Evolutionary conservation across 495 filamentous ascomycete genomes (phyloP), one percentile per base, ranked within the genome.

Genomic region (Hypoxylon subgilvum): DNA sequence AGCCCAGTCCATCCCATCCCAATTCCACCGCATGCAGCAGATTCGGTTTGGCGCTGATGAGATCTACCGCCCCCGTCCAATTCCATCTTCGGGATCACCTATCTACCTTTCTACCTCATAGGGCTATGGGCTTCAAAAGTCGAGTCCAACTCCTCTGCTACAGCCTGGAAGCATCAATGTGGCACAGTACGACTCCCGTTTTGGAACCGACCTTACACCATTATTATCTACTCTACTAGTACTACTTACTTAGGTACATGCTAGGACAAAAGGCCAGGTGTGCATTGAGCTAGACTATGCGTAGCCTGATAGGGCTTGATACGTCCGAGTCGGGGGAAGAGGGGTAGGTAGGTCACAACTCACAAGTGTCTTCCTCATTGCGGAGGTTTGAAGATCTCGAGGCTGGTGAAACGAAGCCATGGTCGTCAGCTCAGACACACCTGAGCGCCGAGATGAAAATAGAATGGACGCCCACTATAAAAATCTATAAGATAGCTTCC

Each of bases 331-430:
- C 14, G 30, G 36, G 36, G 53, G 44, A 4, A 21, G n/a, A n/a
- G n/a, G n/a, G n/a, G n/a, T n/a, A n/a, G n/a, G n/a, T n/a, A n/a
- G n/a, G n/a, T n/a, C n/a, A n/a, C n/a, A n/a, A n/a, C n/a, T n/a
- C n/a, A n/a, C n/a, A n/a, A n/a, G n/a, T 35, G n/a, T 42, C 34
- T 57, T 34, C 52, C 42, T 51, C 41, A 47, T 52, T 42, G 60
- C 42, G 60, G 60, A 63, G 60, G 43, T 16, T 6, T 53, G 48
- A 57, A 47, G 60, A 52, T 63, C 48, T 45, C 35, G 53, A 57
- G 46, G 45, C 59, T 56, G 44, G 45, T 52, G 45, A 62, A 62
- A 52, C 51, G 30, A n/a, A 42, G 25, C 34, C 42, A 2, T 57
- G 40, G 4, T 8, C 6, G 31, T 34, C n/a, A 2, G 31, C n/a